Base-by-base conservation (phyloP, 805 yeast genomes). In the Aciculoconidium aculeatum region DNA sequence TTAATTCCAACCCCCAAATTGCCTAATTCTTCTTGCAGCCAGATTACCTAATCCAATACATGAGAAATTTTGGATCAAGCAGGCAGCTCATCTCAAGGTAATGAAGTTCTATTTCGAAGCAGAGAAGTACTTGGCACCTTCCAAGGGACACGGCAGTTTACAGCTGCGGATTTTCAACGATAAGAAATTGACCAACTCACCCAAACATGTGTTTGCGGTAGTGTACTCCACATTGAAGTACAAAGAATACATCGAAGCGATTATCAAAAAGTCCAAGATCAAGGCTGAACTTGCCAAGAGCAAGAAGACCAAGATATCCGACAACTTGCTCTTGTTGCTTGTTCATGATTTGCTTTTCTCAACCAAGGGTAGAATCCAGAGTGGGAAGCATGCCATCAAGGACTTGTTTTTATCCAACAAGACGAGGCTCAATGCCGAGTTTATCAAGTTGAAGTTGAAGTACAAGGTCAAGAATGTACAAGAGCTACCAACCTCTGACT, bases 351-450 rank as follows among this genome's bases (percentile, higher is more conserved):
- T 86, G 30, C 53, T 88, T 5, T 68, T 92, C 34, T 71, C 90
- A 5, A 72, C 76, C 39, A 67, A 75, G 15, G 92, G 94, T 7
- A 61, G 96, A 37, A 80, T 90, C 35, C 94, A 86, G 50, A 80
- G 86, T 67, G 94, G 94, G 5, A 88, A 87, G 45, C 86, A 80
- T 37, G 83, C 90, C 1, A 67, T 86, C 34, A 92, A 92, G 49
- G 92, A 83, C 27, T 80, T 83, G 8, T 65, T 92, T 4, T 58
- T 92, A 32, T 69, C 75, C 35, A 80, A 87, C 51, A 84, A 82
- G 53, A 78, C 94, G 0, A 64, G 97, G 42, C 61, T 90, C 28
- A 77, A 75, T 34, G 88, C 94, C 2, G 97, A 92, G 50, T 63
- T 82, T 34, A 81, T 75, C 13, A 84, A 82, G 47, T 60, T 86